Percentiles rank a stretch among this genome's conserved stretches.
These are phyloP conservation scores for Phytopythium chamaehyphon DNA, from an alignment of 352 stramenopile genomes.

Conservation along the genomic window DNA sequence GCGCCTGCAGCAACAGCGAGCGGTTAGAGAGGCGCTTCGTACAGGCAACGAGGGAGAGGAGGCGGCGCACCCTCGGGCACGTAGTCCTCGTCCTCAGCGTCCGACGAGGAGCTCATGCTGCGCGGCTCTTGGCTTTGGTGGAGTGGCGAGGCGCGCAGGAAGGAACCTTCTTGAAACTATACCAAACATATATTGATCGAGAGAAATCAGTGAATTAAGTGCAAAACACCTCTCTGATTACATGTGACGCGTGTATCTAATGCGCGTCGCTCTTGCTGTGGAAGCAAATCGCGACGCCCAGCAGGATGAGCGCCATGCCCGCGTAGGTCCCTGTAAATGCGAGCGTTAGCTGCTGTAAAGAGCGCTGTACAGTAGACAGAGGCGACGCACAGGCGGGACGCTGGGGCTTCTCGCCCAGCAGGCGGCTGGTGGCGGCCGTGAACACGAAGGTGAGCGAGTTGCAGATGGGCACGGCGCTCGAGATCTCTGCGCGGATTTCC, in stretches of 20 bases:
- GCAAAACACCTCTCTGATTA: not conserved
- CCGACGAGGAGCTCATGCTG: conserved; percentile 58
- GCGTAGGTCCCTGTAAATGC: conserved; percentile 43
- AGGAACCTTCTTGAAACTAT: no score
- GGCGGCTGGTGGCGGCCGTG: conserved; percentile 73
- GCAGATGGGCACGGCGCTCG: conserved; percentile 84
- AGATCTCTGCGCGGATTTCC: conserved; percentile 49
- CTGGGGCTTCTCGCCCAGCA: conserved; percentile 70
- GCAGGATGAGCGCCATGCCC: conserved; percentile 55
- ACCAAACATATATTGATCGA: no score
- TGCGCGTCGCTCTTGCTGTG: conserved; percentile 34
- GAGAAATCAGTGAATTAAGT: no score
- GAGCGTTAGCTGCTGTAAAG: no score
- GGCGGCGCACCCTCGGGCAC: conserved; percentile 42
- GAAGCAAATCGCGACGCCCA: conserved; percentile 65
- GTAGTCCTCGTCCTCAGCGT: conserved; percentile 70
- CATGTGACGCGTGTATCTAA: not conserved
- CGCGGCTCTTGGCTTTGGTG: conserved; percentile 1
- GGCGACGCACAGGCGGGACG: conserved; percentile 54
- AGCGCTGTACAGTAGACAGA: not conserved
- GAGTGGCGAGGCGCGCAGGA: not conserved
- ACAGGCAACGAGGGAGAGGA: not conserved
- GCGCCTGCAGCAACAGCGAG: not conserved
- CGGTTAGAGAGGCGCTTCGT: not conserved
- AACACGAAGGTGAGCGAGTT: conserved; percentile 88